Percentiles rank a stretch among this genome's conserved stretches.
phyloP scores from a whole-genome alignment of 2,329 filamentous ascomycete species.

The Basipetospora chlamydospora region DNA sequence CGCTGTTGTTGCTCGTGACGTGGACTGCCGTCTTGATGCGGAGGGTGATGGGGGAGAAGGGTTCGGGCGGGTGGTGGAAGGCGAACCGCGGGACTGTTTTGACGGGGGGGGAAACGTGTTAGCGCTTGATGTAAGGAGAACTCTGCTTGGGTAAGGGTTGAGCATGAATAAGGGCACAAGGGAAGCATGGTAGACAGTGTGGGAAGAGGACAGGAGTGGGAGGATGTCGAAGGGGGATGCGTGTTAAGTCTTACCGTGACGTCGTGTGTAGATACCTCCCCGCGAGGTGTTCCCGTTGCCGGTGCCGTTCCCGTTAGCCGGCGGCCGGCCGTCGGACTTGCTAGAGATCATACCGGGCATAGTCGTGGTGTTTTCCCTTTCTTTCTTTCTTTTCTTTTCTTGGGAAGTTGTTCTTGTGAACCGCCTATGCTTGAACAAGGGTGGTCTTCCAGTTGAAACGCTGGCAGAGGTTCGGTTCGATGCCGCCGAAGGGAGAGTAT shows the following conservation, averaged over 20 bases:
- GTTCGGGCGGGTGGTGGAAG: conserved; percentile 8
- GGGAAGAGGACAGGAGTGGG: neutral
- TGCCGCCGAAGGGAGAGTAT: too few relatives aligned
- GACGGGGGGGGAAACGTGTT: conserved; percentile 3
- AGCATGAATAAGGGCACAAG: too few relatives aligned
- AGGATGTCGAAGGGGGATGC: neutral
- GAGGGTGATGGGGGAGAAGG: conserved; percentile 26
- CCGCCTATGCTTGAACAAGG: too few relatives aligned
- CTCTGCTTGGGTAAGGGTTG: too few relatives aligned
- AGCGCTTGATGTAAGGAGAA: conserved; percentile 10
- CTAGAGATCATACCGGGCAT: neutral
- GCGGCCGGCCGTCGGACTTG: neutral
- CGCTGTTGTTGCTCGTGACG: conserved; percentile 32
- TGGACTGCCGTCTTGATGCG: conserved; percentile 32
- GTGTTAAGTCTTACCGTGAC: neutral
- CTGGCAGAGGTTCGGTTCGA: too few relatives aligned
- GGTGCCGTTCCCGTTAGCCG: too few relatives aligned
- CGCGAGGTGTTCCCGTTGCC: neutral
- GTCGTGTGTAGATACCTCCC: neutral
- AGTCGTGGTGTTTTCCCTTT: too few relatives aligned
- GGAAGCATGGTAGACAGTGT: too few relatives aligned
- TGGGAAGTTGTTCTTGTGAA: too few relatives aligned
- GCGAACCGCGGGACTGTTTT: conserved; percentile 6
- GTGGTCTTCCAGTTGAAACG: too few relatives aligned
- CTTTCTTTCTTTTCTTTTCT: too few relatives aligned